Base-by-base conservation (phyloP, 768 basidiomycete species). In the Antrodiella citrinella region DNA sequence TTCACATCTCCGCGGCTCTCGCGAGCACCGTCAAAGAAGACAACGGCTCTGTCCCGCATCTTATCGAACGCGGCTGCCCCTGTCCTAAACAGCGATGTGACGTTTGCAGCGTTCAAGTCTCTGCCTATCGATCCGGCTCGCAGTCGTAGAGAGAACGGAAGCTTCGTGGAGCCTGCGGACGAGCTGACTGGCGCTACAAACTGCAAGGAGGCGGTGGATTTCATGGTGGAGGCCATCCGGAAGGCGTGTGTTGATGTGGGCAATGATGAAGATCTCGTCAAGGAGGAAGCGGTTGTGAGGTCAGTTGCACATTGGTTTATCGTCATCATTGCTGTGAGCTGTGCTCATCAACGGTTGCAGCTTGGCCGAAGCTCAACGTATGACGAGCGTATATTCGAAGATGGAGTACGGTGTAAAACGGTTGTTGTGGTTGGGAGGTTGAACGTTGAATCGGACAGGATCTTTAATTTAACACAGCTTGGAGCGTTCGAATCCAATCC, bases 321-420 rank as follows among this genome's bases (percentile, higher is more conserved):
- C 43, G 47, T n/a, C n/a, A n/a, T n/a, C 35, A 23, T 50, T 35
- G 47, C 24, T 48, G 43, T 49, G 55, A 23, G 44, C 55, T 30
- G 30, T 25, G 43, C 43, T 50, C 15, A 24, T 49, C 59, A 45
- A 55, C 50, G 47, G 20, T 51, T 44, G 50, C 56, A 93, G 91
- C 58, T 63, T 93, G 57, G 75, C 76, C 4, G 91, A 96, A 57
- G 94, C 94, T 2, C 82, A 86, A 63, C 75, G 80, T 48, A 82
- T 84, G 72, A 96, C 91, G 2, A 88, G 82, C 53, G 72, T 94
- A 56, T 87, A 90, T 64, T 80, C 91, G 12, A 91, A 92, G 69
- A 86, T 95, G 81, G 93, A 96, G 61, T 91, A 95, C 64, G 90
- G 89, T 0, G 74, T 96, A 46, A 97, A 94, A 74, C 73, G 91